phyloP scores from a whole-genome alignment of 257 asterid species.

The Paulownia fortunei region DNA sequence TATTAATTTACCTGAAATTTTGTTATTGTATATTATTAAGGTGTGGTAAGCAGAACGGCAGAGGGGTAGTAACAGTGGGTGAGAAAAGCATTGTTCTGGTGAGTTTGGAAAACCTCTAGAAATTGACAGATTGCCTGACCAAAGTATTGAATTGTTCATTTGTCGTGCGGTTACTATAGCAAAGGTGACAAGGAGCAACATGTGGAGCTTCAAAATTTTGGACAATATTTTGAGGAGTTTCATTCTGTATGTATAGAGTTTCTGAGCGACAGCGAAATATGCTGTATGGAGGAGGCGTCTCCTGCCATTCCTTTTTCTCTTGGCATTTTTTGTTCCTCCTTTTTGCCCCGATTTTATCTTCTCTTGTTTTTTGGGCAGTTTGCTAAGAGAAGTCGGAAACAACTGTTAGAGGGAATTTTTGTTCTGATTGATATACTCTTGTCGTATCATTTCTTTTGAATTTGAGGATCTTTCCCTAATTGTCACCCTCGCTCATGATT shows the following conservation, averaged over 20 bases:
- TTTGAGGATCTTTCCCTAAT: background rate
- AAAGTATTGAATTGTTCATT: slow-evolving; percentile 38
- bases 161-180: slow-evolving; percentile 28
- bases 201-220: slow-evolving; percentile 83
- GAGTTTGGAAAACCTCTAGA: slow-evolving; percentile 43
- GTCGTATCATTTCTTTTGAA: slow-evolving; percentile 34
- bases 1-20: slow-evolving; percentile 57
- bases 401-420: slow-evolving; percentile 37
- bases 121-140: slow-evolving; percentile 47
- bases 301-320: slow-evolving; percentile 44
- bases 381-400: slow-evolving; percentile 44
- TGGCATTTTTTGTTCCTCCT: slow-evolving; percentile 40
- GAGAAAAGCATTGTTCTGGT: slow-evolving; percentile 34
- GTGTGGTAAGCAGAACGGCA: slow-evolving; percentile 49
- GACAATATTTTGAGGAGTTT: slow-evolving; percentile 45
- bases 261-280: slow-evolving; percentile 40
- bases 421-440: slow-evolving; percentile 36
- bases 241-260: slow-evolving; percentile 49
- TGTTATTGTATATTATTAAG: slow-evolving; percentile 68
- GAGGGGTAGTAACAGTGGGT: slow-evolving; percentile 39
- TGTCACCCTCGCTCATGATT: background rate
- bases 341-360: slow-evolving; percentile 36
- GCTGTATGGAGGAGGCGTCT: slow-evolving; percentile 45
- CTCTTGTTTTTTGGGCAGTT: slow-evolving; percentile 49
- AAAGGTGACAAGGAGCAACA: slow-evolving; percentile 46